Evolutionary conservation across 2,329 filamentous ascomycete species (phyloP), one percentile per base, ranked within the genome.

Genomic region (Colletotrichum brevisporum): DNA sequence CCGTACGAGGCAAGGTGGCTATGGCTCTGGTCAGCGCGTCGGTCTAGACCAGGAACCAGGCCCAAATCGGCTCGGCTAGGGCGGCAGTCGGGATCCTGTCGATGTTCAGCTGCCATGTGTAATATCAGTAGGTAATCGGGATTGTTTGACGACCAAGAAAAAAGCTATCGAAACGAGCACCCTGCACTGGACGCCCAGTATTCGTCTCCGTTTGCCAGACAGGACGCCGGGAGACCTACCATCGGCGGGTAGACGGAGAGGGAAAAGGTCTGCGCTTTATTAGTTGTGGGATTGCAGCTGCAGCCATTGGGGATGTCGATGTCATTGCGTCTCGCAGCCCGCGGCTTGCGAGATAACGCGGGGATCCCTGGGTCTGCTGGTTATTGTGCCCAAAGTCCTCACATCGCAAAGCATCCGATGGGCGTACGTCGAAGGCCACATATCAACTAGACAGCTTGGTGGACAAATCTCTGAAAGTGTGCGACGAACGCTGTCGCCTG

Each of bases 231-330:
- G 12, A 24, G 47, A 13, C 47, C 47, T 9, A 21, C n/a, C 18
- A 10, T 9, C 13, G 5, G 47, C 21, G 21, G 47, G 12, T 21
- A 12, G 47, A 21, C 27, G 27, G 6, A 52, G 53, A 57, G 31
- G 47, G 39, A 45, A 45, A 53, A 52, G 18, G 47, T 53, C 47
- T 58, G 52, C 43, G 63, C 16, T 50, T 24, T 50, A 43, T 45
- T 63, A 39, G 26, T 26, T 21, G 53, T 45, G 53, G 39, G 52
- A 63, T 18, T 63, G 64, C 64, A 63, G 57, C 43, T 57, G 36
- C 45, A 57, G 43, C 31, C 48, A 21, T 43, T 45, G 48, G 48
- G 48, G 39, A 52, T 24, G 54, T n/a, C 61, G 53, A 31, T 55
- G 53, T 24, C 13, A 43, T 36, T n/a, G 21, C 36, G 18, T 4